phyloP scores from a whole-genome alignment of 2,329 filamentous ascomycete genomes.

The Lachnellula occidentalis region DNA sequence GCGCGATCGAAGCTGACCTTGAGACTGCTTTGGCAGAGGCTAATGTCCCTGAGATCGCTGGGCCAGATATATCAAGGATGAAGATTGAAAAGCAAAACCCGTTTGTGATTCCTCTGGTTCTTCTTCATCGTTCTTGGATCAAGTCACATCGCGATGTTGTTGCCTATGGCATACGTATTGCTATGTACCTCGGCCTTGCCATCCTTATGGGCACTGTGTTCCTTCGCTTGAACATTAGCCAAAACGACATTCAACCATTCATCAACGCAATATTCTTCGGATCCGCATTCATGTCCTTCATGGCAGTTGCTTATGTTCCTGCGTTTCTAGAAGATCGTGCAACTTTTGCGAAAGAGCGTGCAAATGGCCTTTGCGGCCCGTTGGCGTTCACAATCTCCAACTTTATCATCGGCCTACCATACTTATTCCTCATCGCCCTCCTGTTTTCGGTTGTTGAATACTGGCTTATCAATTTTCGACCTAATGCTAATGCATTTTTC shows the following conservation, averaged over 20 bases:
- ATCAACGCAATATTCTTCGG: conserved; percentile 79
- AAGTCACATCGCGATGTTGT: conserved; percentile 82
- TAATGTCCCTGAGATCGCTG: conserved; percentile 2
- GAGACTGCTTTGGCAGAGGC: conserved; percentile 10
- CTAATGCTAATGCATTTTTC: conserved; percentile 62
- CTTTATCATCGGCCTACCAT: conserved; percentile 76
- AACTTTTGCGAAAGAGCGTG: conserved; percentile 70
- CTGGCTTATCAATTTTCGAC: conserved; percentile 73
- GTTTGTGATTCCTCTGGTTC: conserved; percentile 48
- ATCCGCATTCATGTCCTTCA: conserved; percentile 71
- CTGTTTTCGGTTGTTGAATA: conserved; percentile 73
- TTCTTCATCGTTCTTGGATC: conserved; percentile 74
- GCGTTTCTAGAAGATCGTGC: conserved; percentile 74
- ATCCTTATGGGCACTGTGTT: conserved; percentile 88
- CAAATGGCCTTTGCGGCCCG: conserved; percentile 75
- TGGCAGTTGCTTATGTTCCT: conserved; percentile 81
- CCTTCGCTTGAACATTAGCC: conserved; percentile 62
- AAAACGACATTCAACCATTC: conserved; percentile 72
- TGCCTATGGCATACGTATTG: conserved; percentile 75
- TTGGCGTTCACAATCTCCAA: conserved; percentile 70
- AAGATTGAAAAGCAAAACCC: conserved; percentile 27
- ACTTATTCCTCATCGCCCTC: conserved; percentile 70
- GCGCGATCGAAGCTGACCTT: conserved; percentile 29
- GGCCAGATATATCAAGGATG: not conserved
- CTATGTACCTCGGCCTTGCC: conserved; percentile 75